phyloP scores from a whole-genome alignment of 768 basidiomycete genomes.

The Chalciporus piperatus region DNA sequence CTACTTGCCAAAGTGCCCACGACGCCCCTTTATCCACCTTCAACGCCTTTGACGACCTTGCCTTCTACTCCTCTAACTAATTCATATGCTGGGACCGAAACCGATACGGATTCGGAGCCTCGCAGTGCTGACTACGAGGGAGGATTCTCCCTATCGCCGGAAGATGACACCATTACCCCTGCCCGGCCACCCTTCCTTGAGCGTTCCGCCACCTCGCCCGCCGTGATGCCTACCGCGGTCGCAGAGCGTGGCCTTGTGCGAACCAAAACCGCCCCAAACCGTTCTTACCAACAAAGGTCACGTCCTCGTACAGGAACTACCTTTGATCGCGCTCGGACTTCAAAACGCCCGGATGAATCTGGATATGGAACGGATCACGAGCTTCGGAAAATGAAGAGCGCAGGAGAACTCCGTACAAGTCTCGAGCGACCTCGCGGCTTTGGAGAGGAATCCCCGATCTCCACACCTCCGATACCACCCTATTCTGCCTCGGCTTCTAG shows the following conservation, averaged over 20 bases:
- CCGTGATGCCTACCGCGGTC: constrained; percentile 26
- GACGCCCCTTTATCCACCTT: constrained; percentile 63
- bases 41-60: constrained; percentile 57
- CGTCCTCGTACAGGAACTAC: constrained; percentile 34
- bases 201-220: constrained; percentile 51
- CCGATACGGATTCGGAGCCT: constrained; percentile 53
- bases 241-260: constrained; percentile 52
- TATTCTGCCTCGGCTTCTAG: constrained; percentile 66
- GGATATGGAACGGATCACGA: constrained; percentile 52
- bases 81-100: constrained; percentile 47
- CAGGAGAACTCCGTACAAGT: constrained; percentile 64
- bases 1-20: constrained; percentile 63
- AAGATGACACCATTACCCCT: constrained; percentile 73
- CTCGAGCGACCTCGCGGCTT: constrained; percentile 26
- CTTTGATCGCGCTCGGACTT: constrained; percentile 20
- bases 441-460: constrained; percentile 26
- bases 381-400: constrained; percentile 83
- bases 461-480: constrained; percentile 41
- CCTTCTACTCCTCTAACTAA: constrained; percentile 46
- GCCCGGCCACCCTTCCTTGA: constrained; percentile 53
- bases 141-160: constrained; percentile 33
- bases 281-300: constrained; percentile 46
- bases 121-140: constrained; percentile 38
- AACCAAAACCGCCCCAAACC: constrained; percentile 72
- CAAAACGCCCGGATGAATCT: constrained; percentile 37